A percentile compares a stretch with the other conserved stretches of the same genome.
phyloP scores from a whole-genome alignment of 352 stramenopile species.

The Phytophthora tentaculata region DNA sequence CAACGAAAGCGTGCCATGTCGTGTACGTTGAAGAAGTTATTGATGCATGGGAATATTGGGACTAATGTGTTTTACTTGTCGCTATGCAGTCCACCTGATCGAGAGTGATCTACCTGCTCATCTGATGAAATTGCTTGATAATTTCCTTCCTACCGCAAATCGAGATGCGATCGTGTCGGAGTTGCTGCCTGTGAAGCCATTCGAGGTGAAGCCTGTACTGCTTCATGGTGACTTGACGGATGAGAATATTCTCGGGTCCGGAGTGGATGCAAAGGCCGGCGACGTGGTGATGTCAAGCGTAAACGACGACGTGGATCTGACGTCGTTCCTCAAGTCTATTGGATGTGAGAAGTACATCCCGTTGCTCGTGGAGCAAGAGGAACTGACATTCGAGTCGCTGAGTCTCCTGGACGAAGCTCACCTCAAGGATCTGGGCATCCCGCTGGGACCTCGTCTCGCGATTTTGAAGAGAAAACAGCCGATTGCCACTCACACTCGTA shows the following conservation, averaged over 20 bases:
- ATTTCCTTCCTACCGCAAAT: slow-evolving; percentile 55
- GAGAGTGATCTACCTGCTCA: slow-evolving; percentile 64
- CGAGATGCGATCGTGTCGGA: slow-evolving; percentile 34
- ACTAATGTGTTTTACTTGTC: slow-evolving; percentile 13
- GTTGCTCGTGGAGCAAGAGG: slow-evolving; percentile 61
- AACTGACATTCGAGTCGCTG: slow-evolving; percentile 61
- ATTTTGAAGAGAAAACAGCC: slow-evolving; percentile 49
- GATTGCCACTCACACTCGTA: slow-evolving; percentile 11
- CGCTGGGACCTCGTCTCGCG: slow-evolving; percentile 60
- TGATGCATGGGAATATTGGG: not conserved
- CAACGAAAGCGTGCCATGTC: slow-evolving; percentile 66
- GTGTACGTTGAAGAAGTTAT: slow-evolving; percentile 56
- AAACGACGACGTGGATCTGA: slow-evolving; percentile 24
- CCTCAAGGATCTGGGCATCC: slow-evolving; percentile 64
- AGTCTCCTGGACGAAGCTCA: slow-evolving; percentile 51
- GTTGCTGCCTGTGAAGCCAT: slow-evolving; percentile 47
- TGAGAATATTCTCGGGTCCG: slow-evolving; percentile 79
- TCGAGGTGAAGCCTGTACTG: slow-evolving; percentile 51
- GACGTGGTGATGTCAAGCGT: slow-evolving; percentile 15
- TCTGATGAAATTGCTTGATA: slow-evolving; percentile 64
- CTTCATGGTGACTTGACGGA: slow-evolving; percentile 87
- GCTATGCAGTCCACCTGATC: slow-evolving; percentile 60
- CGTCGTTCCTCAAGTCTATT: slow-evolving; percentile 45
- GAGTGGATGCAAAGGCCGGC: slow-evolving; percentile 12
- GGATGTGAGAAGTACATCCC: slow-evolving; percentile 62